Conservation (phyloP, 768 basidiomycete genomes). For the Leccinellum luteum region DNA sequence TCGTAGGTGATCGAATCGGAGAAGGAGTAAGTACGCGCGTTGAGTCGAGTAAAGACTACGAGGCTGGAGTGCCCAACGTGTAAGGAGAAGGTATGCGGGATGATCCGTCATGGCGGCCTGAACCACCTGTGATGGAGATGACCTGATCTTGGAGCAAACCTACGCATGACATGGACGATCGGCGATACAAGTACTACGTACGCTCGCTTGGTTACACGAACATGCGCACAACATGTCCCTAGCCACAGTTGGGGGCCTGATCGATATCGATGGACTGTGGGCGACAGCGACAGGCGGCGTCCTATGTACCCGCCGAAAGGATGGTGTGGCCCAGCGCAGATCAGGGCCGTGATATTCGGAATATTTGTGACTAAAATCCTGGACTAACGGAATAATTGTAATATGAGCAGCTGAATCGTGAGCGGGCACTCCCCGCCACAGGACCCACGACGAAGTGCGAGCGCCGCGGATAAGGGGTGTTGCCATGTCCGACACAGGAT, state of each 20-base stretch:
- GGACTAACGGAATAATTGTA: background rate
- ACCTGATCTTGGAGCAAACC: background rate
- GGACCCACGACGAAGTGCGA: background rate
- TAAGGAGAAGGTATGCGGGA: background rate
- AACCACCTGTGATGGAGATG: background rate
- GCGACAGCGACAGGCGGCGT: background rate
- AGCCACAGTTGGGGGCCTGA: background rate
- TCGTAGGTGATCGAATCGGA: conserved; percentile 2
- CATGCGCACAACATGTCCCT: background rate
- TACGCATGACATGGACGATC: background rate
- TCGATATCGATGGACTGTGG: background rate
- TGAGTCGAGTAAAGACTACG: background rate
- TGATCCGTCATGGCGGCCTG: conserved; percentile 3
- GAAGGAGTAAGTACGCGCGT: background rate
- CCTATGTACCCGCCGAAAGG: background rate
- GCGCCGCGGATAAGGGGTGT: conserved; percentile 17
- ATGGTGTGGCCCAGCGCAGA: conserved; percentile 2
- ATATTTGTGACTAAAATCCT: conserved; percentile 1
- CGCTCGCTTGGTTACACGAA: background rate
- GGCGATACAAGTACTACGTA: background rate
- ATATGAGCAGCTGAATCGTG: background rate
- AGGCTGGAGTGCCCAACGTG: conserved; percentile 14
- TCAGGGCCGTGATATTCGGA: conserved; percentile 18
- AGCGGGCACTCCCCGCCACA: background rate
- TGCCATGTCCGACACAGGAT: conserved; percentile 5